Conservation (phyloP, 2,329 filamentous ascomycete genomes). For the Pseudocercospora macadamiae region DNA sequence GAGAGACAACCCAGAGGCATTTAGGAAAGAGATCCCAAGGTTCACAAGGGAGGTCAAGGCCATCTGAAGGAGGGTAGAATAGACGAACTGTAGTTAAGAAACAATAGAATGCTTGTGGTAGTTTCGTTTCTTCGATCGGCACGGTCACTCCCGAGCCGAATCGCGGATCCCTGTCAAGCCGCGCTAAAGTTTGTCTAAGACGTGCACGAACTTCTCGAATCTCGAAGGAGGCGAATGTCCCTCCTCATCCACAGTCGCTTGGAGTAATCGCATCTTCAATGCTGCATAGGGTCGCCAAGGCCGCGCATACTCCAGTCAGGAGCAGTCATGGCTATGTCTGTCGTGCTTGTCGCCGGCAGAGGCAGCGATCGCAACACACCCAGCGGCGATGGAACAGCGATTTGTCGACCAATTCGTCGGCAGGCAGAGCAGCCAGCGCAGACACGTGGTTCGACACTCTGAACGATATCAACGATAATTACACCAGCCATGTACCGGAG, state of each 20-base stretch:
- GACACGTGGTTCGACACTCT: constrained; percentile 24
- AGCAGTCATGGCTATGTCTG: constrained; percentile 27
- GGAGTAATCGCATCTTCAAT: constrained; percentile 7
- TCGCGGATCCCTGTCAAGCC: neutral
- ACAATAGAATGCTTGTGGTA: neutral
- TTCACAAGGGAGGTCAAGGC: constrained; percentile 34
- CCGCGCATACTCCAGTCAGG: constrained; percentile 23
- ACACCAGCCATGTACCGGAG: neutral
- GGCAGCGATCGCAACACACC: constrained; percentile 15
- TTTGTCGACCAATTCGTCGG: constrained; percentile 1
- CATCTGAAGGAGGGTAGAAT: constrained; percentile 17
- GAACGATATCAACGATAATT: constrained; percentile 29
- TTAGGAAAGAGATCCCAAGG: constrained; percentile 37
- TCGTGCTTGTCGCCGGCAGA: constrained; percentile 25
- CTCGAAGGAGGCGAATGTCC: neutral
- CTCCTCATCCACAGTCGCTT: neutral
- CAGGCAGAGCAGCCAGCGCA: neutral
- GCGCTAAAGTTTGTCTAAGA: neutral
- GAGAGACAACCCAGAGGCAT: constrained; percentile 43
- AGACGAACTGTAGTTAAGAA: neutral
- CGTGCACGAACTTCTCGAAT: neutral
- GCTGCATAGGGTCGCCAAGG: constrained; percentile 18
- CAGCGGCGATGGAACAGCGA: constrained; percentile 25
- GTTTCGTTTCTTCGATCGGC: neutral
- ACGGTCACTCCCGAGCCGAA: neutral